Percentiles rank a stretch among this genome's conserved stretches.
Conservation (phyloP, 2,329 filamentous ascomycete genomes). For the Mariannaea sp. region DNA sequence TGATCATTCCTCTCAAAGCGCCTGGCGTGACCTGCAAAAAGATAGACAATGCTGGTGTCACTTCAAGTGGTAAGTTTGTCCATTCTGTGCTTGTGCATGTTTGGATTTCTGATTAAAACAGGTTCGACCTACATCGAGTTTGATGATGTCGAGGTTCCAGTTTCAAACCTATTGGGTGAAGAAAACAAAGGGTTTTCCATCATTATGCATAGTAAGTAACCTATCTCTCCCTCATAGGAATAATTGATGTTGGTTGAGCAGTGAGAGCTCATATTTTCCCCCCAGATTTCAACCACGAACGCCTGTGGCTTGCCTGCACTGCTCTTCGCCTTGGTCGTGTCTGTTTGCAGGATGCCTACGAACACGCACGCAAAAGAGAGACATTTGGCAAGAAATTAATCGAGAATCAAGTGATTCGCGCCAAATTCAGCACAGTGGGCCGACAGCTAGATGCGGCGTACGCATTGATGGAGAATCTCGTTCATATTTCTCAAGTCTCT, state of each 20-base stretch:
- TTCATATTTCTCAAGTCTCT: slow-evolving; percentile 8
- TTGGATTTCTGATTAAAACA: not conserved
- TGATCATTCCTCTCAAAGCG: slow-evolving; percentile 16
- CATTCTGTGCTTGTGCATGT: no score
- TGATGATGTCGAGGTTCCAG: slow-evolving; percentile 22
- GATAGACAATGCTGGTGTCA: slow-evolving; percentile 20
- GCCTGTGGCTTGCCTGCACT: slow-evolving; percentile 61
- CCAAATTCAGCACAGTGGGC: slow-evolving; percentile 62
- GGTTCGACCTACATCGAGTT: slow-evolving; percentile 25
- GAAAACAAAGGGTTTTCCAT: slow-evolving; percentile 25
- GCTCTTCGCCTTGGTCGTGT: slow-evolving; percentile 61
- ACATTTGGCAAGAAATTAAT: slow-evolving; percentile 65
- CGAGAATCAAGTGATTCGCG: slow-evolving; percentile 61
- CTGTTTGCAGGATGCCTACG: slow-evolving; percentile 57
- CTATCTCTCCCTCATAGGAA: no score
- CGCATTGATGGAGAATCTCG: slow-evolving; percentile 23
- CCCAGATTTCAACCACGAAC: slow-evolving; percentile 59
- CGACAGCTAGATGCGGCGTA: slow-evolving; percentile 56
- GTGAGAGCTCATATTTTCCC: not conserved
- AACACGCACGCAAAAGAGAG: slow-evolving; percentile 55
- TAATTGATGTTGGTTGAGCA: no score
- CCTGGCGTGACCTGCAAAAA: slow-evolving; percentile 16
- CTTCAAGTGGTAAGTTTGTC: slow-evolving; percentile 17
- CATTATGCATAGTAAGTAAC: slow-evolving; percentile 21
- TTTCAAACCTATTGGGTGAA: slow-evolving; percentile 18